Percentiles rank a stretch among this genome's conserved stretches.
These are phyloP conservation scores for Globisporangium takayamanum DNA, from an alignment of 352 stramenopile species.

Conservation along the genomic window DNA sequence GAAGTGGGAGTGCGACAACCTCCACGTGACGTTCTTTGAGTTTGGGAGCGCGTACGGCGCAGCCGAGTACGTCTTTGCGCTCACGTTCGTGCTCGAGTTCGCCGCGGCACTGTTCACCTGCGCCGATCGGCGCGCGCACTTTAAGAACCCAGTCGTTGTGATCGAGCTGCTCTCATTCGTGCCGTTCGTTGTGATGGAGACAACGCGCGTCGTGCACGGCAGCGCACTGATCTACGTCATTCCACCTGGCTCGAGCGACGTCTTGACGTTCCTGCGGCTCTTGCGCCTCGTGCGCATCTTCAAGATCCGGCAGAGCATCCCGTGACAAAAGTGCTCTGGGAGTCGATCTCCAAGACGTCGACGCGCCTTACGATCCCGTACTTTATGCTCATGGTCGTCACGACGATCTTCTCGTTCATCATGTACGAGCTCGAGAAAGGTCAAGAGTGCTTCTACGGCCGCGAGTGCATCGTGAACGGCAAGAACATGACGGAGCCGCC, in stretches of 20 bases:
- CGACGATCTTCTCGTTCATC: slow-evolving; percentile 69
- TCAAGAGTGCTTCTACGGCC: slow-evolving; percentile 68
- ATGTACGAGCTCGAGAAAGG: slow-evolving; percentile 80
- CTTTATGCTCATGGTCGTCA: slow-evolving; percentile 73
- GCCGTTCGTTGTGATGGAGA: slow-evolving; percentile 60
- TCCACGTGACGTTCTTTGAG: slow-evolving; percentile 67
- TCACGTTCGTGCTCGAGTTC: slow-evolving; percentile 62
- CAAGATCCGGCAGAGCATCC: slow-evolving; percentile 75
- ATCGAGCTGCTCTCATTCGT: slow-evolving; percentile 66
- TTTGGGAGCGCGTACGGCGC: slow-evolving; percentile 42
- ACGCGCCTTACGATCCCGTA: slow-evolving; percentile 68
- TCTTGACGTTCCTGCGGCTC: slow-evolving; percentile 51
- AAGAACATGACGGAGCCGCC: slow-evolving; percentile 54
- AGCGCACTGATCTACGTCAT: slow-evolving; percentile 59
- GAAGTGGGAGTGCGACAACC: slow-evolving; percentile 70
- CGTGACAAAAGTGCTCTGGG: slow-evolving; percentile 67
- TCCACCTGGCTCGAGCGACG: slow-evolving; percentile 47
- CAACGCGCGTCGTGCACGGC: slow-evolving; percentile 20
- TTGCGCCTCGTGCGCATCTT: slow-evolving; percentile 65
- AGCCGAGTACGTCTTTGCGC: slow-evolving; percentile 65
- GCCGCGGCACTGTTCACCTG: slow-evolving; percentile 28
- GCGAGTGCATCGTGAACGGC: slow-evolving; percentile 47
- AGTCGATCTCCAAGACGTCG: slow-evolving; percentile 80
- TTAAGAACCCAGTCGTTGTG: slow-evolving; percentile 61
- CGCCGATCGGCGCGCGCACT: slow-evolving; percentile 34